phyloP scores from a whole-genome alignment of 2,329 filamentous ascomycete genomes.

The Chaetomium sp. region DNA sequence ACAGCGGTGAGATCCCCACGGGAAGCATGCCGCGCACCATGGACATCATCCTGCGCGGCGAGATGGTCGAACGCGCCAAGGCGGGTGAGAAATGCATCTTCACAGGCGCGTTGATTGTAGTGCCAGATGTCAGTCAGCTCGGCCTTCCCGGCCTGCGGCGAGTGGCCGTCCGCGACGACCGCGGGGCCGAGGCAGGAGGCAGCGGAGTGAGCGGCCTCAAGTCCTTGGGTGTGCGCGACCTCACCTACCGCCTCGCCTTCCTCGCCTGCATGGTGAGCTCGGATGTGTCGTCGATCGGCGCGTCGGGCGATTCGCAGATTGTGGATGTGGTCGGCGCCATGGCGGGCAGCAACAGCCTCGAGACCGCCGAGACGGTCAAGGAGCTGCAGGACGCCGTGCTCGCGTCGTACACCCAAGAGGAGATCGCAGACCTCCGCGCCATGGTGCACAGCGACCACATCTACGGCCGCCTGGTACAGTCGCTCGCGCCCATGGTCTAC shows the following conservation, averaged over 20 bases:
- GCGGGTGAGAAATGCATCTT: constrained; percentile 98
- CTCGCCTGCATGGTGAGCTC: constrained; percentile 94
- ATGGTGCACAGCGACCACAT: constrained; percentile 98
- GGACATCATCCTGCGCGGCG: constrained; percentile 92
- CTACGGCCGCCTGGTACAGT: constrained; percentile 88
- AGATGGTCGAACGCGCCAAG: constrained; percentile 96
- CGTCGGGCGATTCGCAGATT: constrained; percentile 72
- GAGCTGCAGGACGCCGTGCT: constrained; percentile 86
- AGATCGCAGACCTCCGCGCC: constrained; percentile 86
- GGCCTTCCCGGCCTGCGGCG: constrained; percentile 83
- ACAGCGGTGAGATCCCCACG: constrained; percentile 96
- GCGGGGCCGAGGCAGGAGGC: constrained; percentile 79
- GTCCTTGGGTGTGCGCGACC: constrained; percentile 86
- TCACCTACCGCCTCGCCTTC: constrained; percentile 96
- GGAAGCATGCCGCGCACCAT: constrained; percentile 98
- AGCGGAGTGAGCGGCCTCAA: constrained; percentile 87
- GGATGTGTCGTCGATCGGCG: constrained; percentile 79
- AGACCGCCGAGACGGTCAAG: constrained; percentile 72
- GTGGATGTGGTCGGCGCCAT: constrained; percentile 83
- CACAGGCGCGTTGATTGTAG: constrained; percentile 92
- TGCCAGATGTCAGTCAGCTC: constrained; percentile 94
- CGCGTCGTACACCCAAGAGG: constrained; percentile 78
- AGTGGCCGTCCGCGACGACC: constrained; percentile 81
- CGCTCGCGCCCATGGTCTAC: constrained; percentile 94
- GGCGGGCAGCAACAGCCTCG: constrained; percentile 69